Base-by-base conservation (phyloP, 768 basidiomycete species). In the Pisolithus albus region DNA sequence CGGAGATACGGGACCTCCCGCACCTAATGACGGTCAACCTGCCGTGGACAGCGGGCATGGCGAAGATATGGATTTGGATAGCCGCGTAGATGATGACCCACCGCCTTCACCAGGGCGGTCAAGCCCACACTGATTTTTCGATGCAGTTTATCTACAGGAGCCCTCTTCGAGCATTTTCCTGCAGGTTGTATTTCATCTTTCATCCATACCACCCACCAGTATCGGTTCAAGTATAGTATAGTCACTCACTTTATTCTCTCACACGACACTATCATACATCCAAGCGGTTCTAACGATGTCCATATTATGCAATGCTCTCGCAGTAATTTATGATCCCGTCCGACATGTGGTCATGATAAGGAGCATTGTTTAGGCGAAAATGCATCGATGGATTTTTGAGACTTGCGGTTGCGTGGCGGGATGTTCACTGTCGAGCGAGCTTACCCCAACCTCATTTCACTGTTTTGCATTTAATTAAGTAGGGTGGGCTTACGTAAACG, bases 171-270 rank as follows among this genome's bases (percentile, higher is more conserved):
- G 53, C 46, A 59, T 49, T 40, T 56, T 50, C 43, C 40, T 34
- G 24, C 52, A 45, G 45, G 57, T 47, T 52, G 51, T 55, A 49
- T 58, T 34, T 47, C 53, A 53, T 41, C 53, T 57, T 58, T 52
- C 48, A 49, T 53, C 19, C 59, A 63, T 68, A 64, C 63, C 67
- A 64, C 52, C 46, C 48, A 68, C 52, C 50, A 58, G 61, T 60
- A 65, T 58, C 67, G 55, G 51, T 51, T 54, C 58, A 52, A 61
- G 49, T 53, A 58, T 68, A 66, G 52, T 63, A 49, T 67, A 69
- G 54, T 52, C 59, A 52, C 57, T 28, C 63, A 63, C 57, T 54
- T 65, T 67, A 61, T 58, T 51, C 56, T 47, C 37, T 24, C 52
- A 52, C 53, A 43, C 53, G 46, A 46, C 18, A 40, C 48, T 55